Evolutionary conservation across 75 land plant genomes (phyloP).

Genomic region (Adiantum capillusveneris): DNA sequence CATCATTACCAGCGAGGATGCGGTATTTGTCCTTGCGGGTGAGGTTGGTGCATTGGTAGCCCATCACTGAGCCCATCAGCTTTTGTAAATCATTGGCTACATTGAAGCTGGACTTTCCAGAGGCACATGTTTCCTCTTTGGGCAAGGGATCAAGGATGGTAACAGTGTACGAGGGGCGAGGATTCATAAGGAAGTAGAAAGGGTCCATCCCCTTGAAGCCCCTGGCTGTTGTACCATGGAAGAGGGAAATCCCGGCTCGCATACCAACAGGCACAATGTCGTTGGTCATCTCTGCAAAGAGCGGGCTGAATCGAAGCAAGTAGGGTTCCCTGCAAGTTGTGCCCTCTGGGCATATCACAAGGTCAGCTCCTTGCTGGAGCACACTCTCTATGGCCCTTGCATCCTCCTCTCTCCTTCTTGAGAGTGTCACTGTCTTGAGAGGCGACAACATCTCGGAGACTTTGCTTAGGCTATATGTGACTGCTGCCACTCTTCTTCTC

Average conservation of each 20-base stretch:
- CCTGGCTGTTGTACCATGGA: constrained; percentile 57
- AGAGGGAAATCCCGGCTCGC: constrained; percentile 17
- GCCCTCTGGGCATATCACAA: constrained; percentile 66
- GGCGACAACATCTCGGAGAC: constrained; percentile 43
- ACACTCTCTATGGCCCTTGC: constrained; percentile 15
- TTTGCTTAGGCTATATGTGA: constrained; percentile 49
- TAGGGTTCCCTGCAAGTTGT: constrained; percentile 60
- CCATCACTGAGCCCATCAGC: constrained; percentile 31
- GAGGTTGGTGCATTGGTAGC: constrained; percentile 48
- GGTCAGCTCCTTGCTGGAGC: constrained; percentile 33
- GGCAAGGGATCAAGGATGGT: constrained; percentile 35
- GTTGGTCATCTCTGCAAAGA: constrained; percentile 41
- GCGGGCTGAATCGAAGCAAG: constrained; percentile 45
- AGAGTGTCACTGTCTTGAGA: constrained; percentile 35
- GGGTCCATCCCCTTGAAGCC: constrained; percentile 59
- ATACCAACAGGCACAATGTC: constrained; percentile 32
- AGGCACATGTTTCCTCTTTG: constrained; percentile 31
- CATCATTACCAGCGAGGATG: constrained; percentile 57
- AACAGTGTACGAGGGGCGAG: constrained; percentile 29
- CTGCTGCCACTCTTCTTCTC: constrained; percentile 18
- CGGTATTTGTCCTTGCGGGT: constrained; percentile 53
- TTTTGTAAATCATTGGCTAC: constrained; percentile 52
- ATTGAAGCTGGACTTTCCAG: constrained; percentile 43
- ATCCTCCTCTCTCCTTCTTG: constrained; percentile 17
- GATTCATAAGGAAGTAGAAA: constrained; percentile 57